phyloP scores from a whole-genome alignment of 129 eudicot species.

The Saussurea involucrata region DNA sequence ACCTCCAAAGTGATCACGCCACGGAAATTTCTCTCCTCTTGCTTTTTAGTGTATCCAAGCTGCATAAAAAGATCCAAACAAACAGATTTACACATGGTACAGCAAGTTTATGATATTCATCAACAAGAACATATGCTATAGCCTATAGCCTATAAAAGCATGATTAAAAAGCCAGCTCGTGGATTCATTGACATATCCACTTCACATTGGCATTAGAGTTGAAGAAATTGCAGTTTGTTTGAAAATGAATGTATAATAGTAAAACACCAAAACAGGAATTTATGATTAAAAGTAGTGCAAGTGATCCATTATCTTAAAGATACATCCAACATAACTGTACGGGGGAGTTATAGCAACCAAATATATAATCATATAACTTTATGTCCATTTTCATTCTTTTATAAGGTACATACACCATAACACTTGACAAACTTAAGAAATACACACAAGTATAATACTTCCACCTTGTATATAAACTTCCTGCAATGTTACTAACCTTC shows the following conservation, averaged over 20 bases:
- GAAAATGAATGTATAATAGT: background rate
- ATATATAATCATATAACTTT: background rate
- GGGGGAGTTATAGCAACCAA: background rate
- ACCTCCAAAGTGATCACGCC: conserved; percentile 97
- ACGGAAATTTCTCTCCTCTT: conserved; percentile 88
- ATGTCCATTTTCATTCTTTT: background rate
- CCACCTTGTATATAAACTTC: background rate
- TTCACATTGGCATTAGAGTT: background rate
- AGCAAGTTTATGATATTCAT: conserved; percentile 3
- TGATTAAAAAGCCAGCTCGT: background rate
- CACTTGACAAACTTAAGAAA: background rate
- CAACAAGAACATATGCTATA: background rate
- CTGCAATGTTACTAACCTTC: conserved; percentile 55
- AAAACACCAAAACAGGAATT: background rate
- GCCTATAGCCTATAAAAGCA: background rate
- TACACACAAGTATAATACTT: background rate
- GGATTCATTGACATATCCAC: background rate
- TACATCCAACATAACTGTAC: background rate
- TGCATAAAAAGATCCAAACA: conserved; percentile 27
- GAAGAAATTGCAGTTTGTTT: background rate
- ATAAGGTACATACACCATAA: background rate
- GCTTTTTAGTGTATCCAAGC: conserved; percentile 98
- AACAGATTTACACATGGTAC: background rate
- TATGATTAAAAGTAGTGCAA: background rate
- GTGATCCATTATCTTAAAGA: background rate